Percentiles rank a stretch among this genome's conserved stretches.
Conservation (phyloP, 2,329 filamentous ascomycete genomes). For the Phyllosticta citrichinensis region DNA sequence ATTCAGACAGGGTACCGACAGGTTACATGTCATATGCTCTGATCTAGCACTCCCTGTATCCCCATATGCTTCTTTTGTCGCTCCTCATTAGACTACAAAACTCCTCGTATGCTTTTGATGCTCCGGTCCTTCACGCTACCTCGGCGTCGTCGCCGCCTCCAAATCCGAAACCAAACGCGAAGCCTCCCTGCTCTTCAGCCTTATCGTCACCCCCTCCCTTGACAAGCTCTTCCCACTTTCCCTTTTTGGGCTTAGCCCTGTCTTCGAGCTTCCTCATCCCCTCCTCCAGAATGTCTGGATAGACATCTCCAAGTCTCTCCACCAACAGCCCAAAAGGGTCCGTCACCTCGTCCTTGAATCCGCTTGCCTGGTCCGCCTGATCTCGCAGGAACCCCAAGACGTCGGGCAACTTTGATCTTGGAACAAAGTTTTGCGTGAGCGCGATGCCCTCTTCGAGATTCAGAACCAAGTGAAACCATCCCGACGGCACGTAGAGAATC, state of each 20-base stretch:
- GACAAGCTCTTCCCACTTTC: conserved; percentile 78
- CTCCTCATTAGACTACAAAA: not conserved
- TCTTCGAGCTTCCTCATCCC: conserved; percentile 56
- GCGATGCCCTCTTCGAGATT: conserved; percentile 80
- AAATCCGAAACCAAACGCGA: conserved; percentile 55
- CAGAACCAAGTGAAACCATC: conserved; percentile 95
- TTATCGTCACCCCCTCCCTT: conserved; percentile 41
- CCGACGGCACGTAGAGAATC: conserved; percentile 82
- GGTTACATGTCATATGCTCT: not conserved
- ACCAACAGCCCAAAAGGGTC: conserved; percentile 64
- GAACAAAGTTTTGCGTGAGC: conserved; percentile 92
- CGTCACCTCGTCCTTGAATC: conserved; percentile 67
- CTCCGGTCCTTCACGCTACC: conserved; percentile 25
- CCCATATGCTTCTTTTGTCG: not conserved
- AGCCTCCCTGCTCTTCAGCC: conserved; percentile 34
- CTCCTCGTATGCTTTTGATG: not conserved
- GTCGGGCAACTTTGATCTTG: conserved; percentile 59
- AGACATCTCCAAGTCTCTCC: conserved; percentile 50
- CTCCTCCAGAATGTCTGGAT: conserved; percentile 55
- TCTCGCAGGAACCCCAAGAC: conserved; percentile 73
- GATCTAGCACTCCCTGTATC: not conserved
- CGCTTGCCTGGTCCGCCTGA: conserved; percentile 76
- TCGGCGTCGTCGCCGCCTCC: conserved; percentile 42
- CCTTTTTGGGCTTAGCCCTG: conserved; percentile 47
- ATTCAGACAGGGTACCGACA: not conserved